Percentiles rank a stretch among this genome's conserved stretches.
phyloP scores from a whole-genome alignment of 2,329 filamentous ascomycete species.

The Pezicula rhizophila region DNA sequence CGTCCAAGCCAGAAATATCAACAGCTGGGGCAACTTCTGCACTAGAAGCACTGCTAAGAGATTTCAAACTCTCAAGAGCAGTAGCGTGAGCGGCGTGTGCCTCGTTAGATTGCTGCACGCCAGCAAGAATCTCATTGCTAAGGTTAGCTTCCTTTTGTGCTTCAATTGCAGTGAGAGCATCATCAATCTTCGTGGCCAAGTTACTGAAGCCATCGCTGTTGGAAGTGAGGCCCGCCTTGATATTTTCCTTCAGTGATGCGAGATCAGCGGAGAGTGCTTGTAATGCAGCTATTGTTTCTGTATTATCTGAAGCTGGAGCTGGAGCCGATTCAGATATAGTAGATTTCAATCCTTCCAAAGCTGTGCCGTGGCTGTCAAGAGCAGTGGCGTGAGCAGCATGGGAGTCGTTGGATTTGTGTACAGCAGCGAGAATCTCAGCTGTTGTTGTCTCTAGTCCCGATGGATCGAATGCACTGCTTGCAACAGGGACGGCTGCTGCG shows the following conservation, averaged over 20 bases:
- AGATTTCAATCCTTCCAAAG: slow-evolving; percentile 1
- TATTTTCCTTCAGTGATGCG: neutral
- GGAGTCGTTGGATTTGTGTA: slow-evolving; percentile 1
- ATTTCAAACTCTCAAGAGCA: slow-evolving; percentile 9
- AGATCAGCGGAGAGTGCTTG: neutral
- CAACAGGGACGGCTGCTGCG: neutral
- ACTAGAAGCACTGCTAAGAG: neutral
- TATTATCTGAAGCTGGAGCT: neutral
- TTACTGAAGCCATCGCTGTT: neutral
- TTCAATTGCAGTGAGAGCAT: slow-evolving; percentile 8
- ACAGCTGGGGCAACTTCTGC: neutral
- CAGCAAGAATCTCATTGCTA: no score
- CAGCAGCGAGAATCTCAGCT: slow-evolving; percentile 1
- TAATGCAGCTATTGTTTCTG: neutral
- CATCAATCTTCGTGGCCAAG: slow-evolving; percentile 6
- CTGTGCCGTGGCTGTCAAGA: neutral
- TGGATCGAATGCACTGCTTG: neutral
- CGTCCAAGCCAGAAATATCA: slow-evolving; percentile 2
- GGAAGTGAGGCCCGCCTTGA: neutral
- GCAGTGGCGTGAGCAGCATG: slow-evolving; percentile 1
- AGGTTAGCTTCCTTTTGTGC: slow-evolving; percentile 2
- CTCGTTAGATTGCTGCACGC: no score
- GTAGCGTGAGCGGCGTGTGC: slow-evolving; percentile 7
- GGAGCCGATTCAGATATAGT: neutral
- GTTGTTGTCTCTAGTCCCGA: neutral